Base-by-base conservation (phyloP, 495 filamentous ascomycete genomes). In the Jackrogersella minutella region DNA sequence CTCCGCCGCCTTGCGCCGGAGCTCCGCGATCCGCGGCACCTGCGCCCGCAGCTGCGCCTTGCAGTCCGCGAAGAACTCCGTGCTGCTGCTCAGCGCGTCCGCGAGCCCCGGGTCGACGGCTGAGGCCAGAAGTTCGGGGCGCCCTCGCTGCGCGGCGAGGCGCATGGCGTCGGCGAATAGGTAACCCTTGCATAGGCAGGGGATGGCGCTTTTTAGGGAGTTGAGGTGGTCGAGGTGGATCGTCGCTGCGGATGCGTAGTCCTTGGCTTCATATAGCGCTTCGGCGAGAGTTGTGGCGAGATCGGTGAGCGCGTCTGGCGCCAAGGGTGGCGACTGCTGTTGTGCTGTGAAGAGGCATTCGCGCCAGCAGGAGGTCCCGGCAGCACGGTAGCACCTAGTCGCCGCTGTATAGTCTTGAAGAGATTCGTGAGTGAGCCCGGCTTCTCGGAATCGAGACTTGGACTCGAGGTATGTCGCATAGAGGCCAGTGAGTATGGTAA, bases 11-110 rank as follows among this genome's bases (percentile, higher is more conserved):
- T 92, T 93, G 36, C 78, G 76, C 6, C 94, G 86, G 17, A 99
- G 84, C 69, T 97, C 95, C 13, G 79, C 77, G 51, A 99, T 86
- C 10, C 95, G 88, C 0, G 92, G 91, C 0, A 97, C 86, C 73
- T 99, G 95, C 2, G 92, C 89, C 21, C 79, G 79, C 4, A 97
- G 81, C 69, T 99, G 95, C 5, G 78, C 82, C 76, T 90, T 91
- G 83, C 93, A 97, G 71, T 99, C 95, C 1, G 93, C 91, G 19
- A 99, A 83, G 17, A 97, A 85, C 72, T 98, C 95, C 1, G 92
- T 96, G 74, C 87, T 90, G 34, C 83, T 81, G 9, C 88, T 90
- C 64, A 92, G 86, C 4, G 87, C 86, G 53, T 97, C 93, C 3
- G 85, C 85, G 9, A 99, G 84, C 2, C 90, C 91, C 0, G 84